These are phyloP conservation scores for Pyricularia sp. DNA, from an alignment of 2,329 filamentous ascomycete species.

Conservation along the genomic window DNA sequence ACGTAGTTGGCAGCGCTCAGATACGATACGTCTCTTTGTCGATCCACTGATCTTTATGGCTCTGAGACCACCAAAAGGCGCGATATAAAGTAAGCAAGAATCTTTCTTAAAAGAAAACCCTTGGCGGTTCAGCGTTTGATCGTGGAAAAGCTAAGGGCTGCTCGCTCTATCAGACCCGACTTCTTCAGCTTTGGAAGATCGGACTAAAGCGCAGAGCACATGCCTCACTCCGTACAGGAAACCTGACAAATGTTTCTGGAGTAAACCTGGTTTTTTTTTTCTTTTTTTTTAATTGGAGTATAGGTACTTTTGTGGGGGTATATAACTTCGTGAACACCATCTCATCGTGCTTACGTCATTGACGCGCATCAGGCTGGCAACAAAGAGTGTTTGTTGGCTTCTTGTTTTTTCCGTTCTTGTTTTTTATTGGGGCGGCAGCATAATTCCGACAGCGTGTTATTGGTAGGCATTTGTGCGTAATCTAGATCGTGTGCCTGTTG, in stretches of 20 bases:
- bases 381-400: neutral
- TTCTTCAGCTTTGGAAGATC: slow-evolving; percentile 43
- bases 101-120: neutral
- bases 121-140: slow-evolving; percentile 5
- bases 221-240: slow-evolving; percentile 10
- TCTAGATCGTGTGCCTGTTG: neutral
- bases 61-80: slow-evolving; percentile 47
- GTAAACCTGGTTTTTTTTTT: neutral
- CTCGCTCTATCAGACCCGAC: slow-evolving; percentile 52
- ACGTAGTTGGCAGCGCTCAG: slow-evolving; percentile 34
- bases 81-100: slow-evolving; percentile 33
- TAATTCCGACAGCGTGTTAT: neutral
- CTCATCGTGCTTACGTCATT: neutral
- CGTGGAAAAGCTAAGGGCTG: slow-evolving; percentile 11
- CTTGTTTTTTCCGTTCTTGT: neutral
- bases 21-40: slow-evolving; percentile 52
- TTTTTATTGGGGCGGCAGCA: neutral
- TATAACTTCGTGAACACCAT: neutral
- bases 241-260: neutral
- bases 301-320: neutral
- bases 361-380: neutral
- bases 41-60: slow-evolving; percentile 28
- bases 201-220: slow-evolving; percentile 56
- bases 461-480: neutral
- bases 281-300: neutral